Base-by-base conservation (phyloP, 2,329 filamentous ascomycete species). In the Fragosphaeria purpurea region DNA sequence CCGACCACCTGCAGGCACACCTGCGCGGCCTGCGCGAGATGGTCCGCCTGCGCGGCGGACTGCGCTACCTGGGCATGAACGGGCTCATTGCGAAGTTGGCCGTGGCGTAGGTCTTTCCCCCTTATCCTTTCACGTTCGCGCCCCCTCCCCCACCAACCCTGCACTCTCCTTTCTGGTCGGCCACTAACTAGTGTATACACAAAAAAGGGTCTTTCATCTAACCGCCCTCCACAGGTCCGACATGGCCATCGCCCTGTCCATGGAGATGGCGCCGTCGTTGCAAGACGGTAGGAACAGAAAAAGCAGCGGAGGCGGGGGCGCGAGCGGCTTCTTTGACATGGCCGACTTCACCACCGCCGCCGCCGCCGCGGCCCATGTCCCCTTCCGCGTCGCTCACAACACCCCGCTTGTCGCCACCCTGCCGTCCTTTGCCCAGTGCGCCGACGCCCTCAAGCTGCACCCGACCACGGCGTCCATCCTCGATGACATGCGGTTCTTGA, bases 401-500 rank as follows among this genome's bases (percentile, higher is more conserved):
- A 71, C 72, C 0, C 76, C 75, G 1, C 62, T 78, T 3, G 62
- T 75, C 3, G 64, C 67, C 1, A 61, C 65, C 5, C 66, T 70
- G 53, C 66, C 66, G 2, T 62, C 66, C 0, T 77, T 77, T 57
- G 58, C 63, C 5, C 66, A 65, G 35, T 72, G 66, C 22, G 64
- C 64, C 32, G 65, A 67, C 9, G 63, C 66, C 0, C 60, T 75
- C 2, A 62, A 64, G n/a, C 61, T 78, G n/a, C 70, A 75, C 47
- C 62, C 65, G 1, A 62, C 64, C 47, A 73, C 72, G 1, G 72
- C 74, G 5, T 64, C 68, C 11, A 72, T 79, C 47, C 67, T 79
- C 3, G 75, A 79, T 49, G 70, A 75, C 46, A 69, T 76, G 61
- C 68, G 74, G 5, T 69, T 69, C 30, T 61, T 79, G 1, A 63